phyloP scores from a whole-genome alignment of 1,139 yeast genomes.

The Yamadazyma jaroonii region DNA sequence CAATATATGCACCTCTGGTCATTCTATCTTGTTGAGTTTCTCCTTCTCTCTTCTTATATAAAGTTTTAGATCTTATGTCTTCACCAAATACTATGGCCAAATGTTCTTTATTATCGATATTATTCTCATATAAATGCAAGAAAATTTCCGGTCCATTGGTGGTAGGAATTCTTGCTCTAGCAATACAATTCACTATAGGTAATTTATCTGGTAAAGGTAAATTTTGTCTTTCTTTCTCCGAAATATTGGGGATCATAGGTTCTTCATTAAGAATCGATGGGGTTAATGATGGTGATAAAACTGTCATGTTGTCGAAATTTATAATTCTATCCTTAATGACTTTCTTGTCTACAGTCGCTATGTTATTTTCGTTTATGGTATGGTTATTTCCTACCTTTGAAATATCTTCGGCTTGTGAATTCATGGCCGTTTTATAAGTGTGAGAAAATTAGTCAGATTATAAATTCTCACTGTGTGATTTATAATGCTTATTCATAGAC shows the following conservation, averaged over 20 bases:
- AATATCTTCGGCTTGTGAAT: not conserved
- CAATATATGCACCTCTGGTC: slow-evolving; percentile 97
- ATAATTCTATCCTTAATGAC: not conserved
- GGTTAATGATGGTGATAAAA: slow-evolving; percentile 36
- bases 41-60: slow-evolving; percentile 58
- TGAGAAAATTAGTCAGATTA: slow-evolving; percentile 1
- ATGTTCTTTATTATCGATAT: slow-evolving; percentile 89
- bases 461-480: not conserved
- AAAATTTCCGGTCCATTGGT: slow-evolving; percentile 91
- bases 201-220: slow-evolving; percentile 28
- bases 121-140: slow-evolving; percentile 82
- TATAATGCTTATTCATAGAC: not conserved
- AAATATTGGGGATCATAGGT: slow-evolving; percentile 16
- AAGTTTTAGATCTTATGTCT: slow-evolving; percentile 72
- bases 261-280: slow-evolving; percentile 21
- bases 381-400: not conserved
- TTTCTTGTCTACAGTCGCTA: not conserved
- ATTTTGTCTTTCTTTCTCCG: slow-evolving; percentile 20
- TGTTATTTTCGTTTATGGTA: not conserved
- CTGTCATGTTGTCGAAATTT: slow-evolving; percentile 27
- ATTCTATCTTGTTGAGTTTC: slow-evolving; percentile 91
- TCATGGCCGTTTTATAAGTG: not conserved
- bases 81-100: slow-evolving; percentile 97
- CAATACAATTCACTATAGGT: slow-evolving; percentile 84
- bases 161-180: slow-evolving; percentile 93